phyloP scores from a whole-genome alignment of 2,329 filamentous ascomycete genomes.

The Cladosporium velox region DNA sequence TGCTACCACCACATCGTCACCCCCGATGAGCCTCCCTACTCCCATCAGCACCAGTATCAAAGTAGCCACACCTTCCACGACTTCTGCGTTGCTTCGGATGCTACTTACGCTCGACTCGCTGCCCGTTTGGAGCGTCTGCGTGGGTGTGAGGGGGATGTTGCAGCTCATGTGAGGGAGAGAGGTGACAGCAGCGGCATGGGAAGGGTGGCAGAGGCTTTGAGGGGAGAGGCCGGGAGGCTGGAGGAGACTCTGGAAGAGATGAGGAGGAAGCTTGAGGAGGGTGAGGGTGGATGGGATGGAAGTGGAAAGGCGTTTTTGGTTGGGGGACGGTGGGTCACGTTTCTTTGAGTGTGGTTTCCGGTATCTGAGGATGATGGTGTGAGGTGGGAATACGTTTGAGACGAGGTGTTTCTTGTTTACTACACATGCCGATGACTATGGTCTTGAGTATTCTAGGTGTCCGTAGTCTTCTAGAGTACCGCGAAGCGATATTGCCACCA shows the following conservation, averaged over 20 bases:
- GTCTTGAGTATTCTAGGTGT: neutral
- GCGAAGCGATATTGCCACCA: no score
- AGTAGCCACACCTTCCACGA: neutral
- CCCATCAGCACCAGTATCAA: neutral
- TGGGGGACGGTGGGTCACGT: neutral
- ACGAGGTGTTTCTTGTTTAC: neutral
- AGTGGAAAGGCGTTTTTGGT: neutral
- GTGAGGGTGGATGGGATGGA: constrained; percentile 52
- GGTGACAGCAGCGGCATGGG: constrained; percentile 59
- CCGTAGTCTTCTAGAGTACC: neutral
- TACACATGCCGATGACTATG: neutral
- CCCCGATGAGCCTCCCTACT: neutral
- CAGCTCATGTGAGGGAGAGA: constrained; percentile 61
- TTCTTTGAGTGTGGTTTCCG: neutral
- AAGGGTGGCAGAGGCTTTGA: constrained; percentile 45
- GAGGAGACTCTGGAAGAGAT: constrained; percentile 71
- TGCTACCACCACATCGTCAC: neutral
- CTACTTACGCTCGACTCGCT: neutral
- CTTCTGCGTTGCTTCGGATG: neutral
- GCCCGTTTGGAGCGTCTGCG: neutral
- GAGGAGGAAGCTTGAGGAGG: constrained; percentile 73
- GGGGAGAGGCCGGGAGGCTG: constrained; percentile 57
- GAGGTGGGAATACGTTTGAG: no score
- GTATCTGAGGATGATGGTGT: no score
- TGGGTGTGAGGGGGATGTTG: neutral